Percentiles rank a stretch among this genome's conserved stretches.
Conservation (phyloP, 306 rosid genomes). For the Castanospermum australe region DNA sequence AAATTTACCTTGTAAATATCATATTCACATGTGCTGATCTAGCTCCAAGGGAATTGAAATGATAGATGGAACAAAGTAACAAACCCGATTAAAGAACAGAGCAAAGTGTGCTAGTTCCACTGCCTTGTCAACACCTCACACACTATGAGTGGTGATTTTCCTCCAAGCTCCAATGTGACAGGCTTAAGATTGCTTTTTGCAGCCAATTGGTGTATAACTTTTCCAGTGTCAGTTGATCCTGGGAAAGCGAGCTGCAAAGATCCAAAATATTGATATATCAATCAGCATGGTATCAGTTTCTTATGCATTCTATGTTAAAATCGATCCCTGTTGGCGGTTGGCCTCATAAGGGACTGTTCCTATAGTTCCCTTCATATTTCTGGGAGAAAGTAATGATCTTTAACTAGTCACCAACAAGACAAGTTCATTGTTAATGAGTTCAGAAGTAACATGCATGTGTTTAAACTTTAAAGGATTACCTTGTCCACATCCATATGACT, state of each 20-base stretch:
- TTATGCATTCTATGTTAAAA: not conserved
- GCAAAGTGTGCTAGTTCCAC: conserved; percentile 74
- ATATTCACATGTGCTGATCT: not conserved
- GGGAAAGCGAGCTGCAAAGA: conserved; percentile 57
- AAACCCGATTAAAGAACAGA: conserved; percentile 65
- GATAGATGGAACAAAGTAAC: not conserved
- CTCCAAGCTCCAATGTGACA: conserved; percentile 71
- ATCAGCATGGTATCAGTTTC: not conserved
- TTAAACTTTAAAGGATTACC: conserved; percentile 27
- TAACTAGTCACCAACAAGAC: not conserved
- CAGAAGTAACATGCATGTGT: not conserved
- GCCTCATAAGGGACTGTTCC: not conserved
- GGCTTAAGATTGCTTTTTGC: conserved; percentile 71
- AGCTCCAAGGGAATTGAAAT: not conserved
- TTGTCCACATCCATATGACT: conserved; percentile 77
- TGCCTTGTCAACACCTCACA: conserved; percentile 59
- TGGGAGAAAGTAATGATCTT: not conserved
- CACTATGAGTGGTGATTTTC: conserved; percentile 72
- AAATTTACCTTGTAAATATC: not conserved
- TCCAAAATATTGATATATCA: not conserved
- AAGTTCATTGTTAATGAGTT: not conserved
- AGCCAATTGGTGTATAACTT: conserved; percentile 54
- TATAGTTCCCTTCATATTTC: not conserved
- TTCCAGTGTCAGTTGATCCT: conserved; percentile 59
- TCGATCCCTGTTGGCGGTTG: not conserved